Base-by-base conservation (phyloP, 495 filamentous ascomycete genomes). In the Aspergillus cristatus region DNA sequence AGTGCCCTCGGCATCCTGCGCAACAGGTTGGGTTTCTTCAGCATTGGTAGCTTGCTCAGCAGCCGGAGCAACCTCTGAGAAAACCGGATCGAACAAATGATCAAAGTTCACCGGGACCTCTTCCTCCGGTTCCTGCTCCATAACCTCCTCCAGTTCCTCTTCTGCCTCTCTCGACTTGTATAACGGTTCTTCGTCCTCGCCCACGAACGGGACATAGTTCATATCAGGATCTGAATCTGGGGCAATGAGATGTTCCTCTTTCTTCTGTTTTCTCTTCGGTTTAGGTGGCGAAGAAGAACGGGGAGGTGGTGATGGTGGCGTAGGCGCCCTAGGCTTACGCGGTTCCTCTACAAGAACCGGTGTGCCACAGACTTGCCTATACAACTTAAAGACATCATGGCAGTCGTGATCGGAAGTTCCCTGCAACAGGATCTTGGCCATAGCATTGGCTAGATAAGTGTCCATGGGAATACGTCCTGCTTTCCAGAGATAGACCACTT, bases 361-460 rank as follows among this genome's bases (percentile, higher is more conserved):
- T 41, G 90, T 71, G 18, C 72, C 68, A 72, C 85, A 86, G 6
- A 86, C 84, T 57, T 94, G 82, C 35, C 85, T 66, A 11, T 88
- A 56, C 15, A 98, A 60, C 6, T 71, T 69, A 14, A 94, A 66
- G 3, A 91, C 65, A 48, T 84, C 74, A 41, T 84, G 74, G 48
- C 65, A 72, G 47, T 85, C 77, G 18, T 72, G 67, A 26, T 72
- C 64, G 16, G 70, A 67, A 13, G 58, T 54, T 7, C 79, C 72
- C 16, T 75, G 62, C 14, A 84, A 52, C 6, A 96, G 66, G 2
- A 94, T 41, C 14, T 75, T 64, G 8, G 80, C 86, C 82, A 96
- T 89, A 4, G 84, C 66, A 40, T 70, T 74, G 7, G 88, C 78
- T 2, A 95, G 60, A 28, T 71, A 58, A 45, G 85, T 82, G 48